These are phyloP conservation scores for Rhizophlyctis rosea DNA, from an alignment of 192 early-diverging fungal species.

Conservation along the genomic window DNA sequence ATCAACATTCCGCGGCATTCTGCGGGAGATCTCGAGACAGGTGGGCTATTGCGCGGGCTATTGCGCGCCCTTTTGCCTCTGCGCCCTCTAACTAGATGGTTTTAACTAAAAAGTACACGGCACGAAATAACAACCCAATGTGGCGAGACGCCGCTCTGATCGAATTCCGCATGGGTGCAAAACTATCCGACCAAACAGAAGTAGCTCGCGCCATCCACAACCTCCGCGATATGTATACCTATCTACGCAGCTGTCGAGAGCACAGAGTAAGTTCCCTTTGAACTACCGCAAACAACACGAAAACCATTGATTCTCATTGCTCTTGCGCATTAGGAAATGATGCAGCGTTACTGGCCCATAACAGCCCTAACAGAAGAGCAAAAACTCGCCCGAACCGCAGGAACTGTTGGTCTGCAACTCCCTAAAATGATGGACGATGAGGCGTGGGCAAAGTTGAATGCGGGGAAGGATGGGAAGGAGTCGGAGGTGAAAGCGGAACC, in stretches of 20 bases:
- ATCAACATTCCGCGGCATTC: conserved; percentile 22
- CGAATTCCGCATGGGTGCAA: conserved; percentile 10
- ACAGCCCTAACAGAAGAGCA: conserved; percentile 23
- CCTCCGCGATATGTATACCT: conserved; percentile 15
- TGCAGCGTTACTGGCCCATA: conserved; percentile 40
- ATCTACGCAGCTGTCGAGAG: conserved; percentile 17
- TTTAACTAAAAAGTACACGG: conserved; percentile 12
- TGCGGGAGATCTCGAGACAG: conserved; percentile 31
- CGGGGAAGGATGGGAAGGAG: neutral
- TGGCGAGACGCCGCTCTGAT: conserved; percentile 24
- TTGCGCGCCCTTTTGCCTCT: conserved; percentile 1
- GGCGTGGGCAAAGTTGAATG: neutral
- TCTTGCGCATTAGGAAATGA: conserved; percentile 22
- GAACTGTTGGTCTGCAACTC: conserved; percentile 33
- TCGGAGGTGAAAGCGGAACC: neutral
- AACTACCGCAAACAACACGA: no score
- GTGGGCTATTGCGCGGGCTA: neutral
- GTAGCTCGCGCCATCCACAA: neutral
- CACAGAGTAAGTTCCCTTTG: conserved; percentile 24
- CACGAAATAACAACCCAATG: conserved; percentile 18
- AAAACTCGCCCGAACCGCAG: conserved; percentile 31
- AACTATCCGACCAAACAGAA: neutral
- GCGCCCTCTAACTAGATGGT: neutral
- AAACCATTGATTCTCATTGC: neutral
- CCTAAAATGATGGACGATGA: conserved; percentile 27